Base-by-base conservation (phyloP, 768 basidiomycete species). In the Cubamyces lactineus region DNA sequence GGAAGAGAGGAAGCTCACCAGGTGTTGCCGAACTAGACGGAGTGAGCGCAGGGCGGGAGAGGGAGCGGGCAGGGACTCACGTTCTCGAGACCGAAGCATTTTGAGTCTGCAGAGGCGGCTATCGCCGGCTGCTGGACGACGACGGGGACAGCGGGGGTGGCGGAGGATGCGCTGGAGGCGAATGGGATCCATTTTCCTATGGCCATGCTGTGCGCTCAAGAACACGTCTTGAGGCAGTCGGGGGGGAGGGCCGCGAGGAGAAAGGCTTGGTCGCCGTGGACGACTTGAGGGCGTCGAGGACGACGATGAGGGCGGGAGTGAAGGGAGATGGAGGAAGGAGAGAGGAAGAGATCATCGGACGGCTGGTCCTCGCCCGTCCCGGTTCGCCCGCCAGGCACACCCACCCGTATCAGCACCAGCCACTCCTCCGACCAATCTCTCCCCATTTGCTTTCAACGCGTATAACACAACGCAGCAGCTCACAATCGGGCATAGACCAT, bases 81-180 rank as follows among this genome's bases (percentile, higher is more conserved):
- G 75, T 98, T 98, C 81, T 97, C 96, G 55, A 97, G 80, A n/a
- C 96, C 96, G 80, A 96, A 96, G 72, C 86, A 89, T 81, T 94
- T 94, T 61, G 83, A 84, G 75, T 92, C 90, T 59, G 91, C 85
- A 16, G 84, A 79, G 50, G 80, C 78, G 63, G 78, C 56, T 39
- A 69, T 61, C 30, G 70, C 65, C 17, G 66, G 59, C 19, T 62
- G 59, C 21, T 65, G 63, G 19, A 66, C 64, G 53, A 65, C 59
- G 58, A 63, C 59, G 62, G 64, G 58, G 48, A 60, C 51, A 21
- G 68, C 51, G 24, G 68, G 57, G 51, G 61, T 26, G 54, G 61
- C 45, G 41, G 69, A 30, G 17, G 51, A n/a, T 43, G 65, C 65
- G 34, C 61, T 57, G 45, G 66, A 55, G 57, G 68, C 69, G 59